Conservation (phyloP, 2,329 filamentous ascomycete genomes). For the Neopestalotiopsis sp. region DNA sequence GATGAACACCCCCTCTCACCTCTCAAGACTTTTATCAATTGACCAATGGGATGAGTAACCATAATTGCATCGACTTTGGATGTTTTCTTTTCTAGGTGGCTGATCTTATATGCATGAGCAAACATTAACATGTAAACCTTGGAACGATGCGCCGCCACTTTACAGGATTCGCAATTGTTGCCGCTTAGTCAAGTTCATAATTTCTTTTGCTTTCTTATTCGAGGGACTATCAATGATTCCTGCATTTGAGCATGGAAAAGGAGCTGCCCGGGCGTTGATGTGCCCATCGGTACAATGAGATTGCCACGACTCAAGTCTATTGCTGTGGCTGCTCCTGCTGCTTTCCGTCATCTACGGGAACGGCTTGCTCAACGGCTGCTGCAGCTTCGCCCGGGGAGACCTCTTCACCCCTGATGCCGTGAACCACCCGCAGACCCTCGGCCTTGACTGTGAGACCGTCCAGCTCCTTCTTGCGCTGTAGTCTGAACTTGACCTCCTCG, state of each 20-base stretch:
- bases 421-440: conserved; percentile 52
- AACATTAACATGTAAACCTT: neutral
- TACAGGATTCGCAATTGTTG: neutral
- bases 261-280: neutral
- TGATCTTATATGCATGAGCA: neutral
- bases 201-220: neutral
- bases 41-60: neutral
- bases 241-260: neutral
- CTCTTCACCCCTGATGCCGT: conserved; percentile 51
- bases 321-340: conserved; percentile 9
- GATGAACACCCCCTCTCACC: neutral
- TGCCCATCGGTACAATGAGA: neutral
- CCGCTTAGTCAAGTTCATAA: neutral
- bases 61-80: neutral
- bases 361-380: conserved; percentile 18
- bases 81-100: neutral
- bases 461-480: conserved; percentile 46
- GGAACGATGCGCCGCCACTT: neutral
- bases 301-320: neutral
- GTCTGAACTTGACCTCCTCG: conserved; percentile 59
- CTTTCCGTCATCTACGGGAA: conserved; percentile 13
- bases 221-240: neutral
- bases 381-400: conserved; percentile 24
- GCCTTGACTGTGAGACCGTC: conserved; percentile 49
- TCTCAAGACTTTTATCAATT: neutral